Evolutionary conservation across 148 eudicot species (phyloP).

Genomic region (Rhododendron williamsianum): DNA sequence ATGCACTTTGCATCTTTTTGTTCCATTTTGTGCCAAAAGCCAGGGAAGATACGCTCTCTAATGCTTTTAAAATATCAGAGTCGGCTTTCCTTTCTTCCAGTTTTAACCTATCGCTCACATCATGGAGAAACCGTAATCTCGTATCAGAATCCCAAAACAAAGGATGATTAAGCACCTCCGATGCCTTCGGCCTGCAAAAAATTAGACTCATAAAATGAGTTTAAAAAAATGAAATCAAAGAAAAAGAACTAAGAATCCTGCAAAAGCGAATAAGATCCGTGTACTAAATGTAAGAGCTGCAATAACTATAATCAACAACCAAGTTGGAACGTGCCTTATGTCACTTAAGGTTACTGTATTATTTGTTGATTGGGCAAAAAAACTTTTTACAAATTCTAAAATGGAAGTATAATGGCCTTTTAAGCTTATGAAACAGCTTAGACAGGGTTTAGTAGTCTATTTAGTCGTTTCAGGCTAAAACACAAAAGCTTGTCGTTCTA

Average conservation of each 20-base stretch:
- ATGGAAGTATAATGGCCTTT: background rate
- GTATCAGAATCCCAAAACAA: conserved; percentile 74
- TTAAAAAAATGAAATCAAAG: background rate
- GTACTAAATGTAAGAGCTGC: background rate
- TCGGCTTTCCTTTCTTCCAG: too few relatives aligned
- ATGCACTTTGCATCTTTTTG: too few relatives aligned
- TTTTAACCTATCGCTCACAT: conserved; percentile 86
- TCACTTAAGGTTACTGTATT: background rate
- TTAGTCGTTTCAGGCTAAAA: background rate
- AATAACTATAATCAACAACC: background rate
- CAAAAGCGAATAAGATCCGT: background rate
- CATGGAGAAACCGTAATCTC: conserved; percentile 78
- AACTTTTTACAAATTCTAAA: background rate
- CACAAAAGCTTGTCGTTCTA: too few relatives aligned
- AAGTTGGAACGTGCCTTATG: background rate
- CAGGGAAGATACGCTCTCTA: conserved; percentile 54
- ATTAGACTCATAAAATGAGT: background rate
- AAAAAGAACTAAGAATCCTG: background rate
- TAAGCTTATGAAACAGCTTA: background rate
- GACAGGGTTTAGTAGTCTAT: background rate
- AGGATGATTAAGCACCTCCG: conserved; percentile 70
- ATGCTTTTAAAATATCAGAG: conserved; percentile 45
- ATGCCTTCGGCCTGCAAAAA: conserved; percentile 71
- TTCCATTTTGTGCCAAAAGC: conserved; percentile 58
- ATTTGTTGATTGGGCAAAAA: background rate